These are phyloP conservation scores for Penicillium paradoxum DNA, from an alignment of 495 filamentous ascomycete genomes.

Conservation along the genomic window DNA sequence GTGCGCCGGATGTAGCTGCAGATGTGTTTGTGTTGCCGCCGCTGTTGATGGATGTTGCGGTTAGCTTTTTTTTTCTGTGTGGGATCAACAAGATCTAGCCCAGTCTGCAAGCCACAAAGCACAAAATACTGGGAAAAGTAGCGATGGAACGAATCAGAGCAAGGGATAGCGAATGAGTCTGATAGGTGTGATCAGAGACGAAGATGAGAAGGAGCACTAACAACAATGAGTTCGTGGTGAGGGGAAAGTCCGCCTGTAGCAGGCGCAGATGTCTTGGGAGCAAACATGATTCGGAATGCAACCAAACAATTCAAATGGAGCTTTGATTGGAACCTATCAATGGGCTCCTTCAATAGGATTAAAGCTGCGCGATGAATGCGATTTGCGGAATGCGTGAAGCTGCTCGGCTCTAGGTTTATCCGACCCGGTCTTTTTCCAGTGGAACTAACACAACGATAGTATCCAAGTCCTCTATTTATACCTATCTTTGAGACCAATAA, in stretches of 20 bases:
- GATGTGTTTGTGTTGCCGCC: constrained; percentile 27
- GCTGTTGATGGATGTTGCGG: constrained; percentile 12
- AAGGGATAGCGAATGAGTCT: constrained; percentile 5
- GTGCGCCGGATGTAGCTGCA: constrained; percentile 25
- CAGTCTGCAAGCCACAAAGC: background rate
- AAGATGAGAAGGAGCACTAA: constrained; percentile 36
- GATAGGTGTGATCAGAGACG: constrained; percentile 1
- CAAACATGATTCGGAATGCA: constrained; percentile 37
- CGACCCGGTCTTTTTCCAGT: constrained; percentile 5
- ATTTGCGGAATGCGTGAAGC: constrained; percentile 18
- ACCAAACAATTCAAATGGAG: constrained; percentile 5
- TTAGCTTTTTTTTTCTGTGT: background rate
- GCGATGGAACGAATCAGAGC: constrained; percentile 2
- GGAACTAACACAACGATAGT: background rate
- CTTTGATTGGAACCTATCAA: background rate
- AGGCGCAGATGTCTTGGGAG: constrained; percentile 55
- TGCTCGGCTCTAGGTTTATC: constrained; percentile 14
- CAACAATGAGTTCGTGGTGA: constrained; percentile 77
- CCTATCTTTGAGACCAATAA: too few relatives aligned
- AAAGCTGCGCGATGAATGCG: constrained; percentile 15
- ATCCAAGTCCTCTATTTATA: too few relatives aligned
- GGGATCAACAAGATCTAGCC: background rate
- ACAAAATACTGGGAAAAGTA: background rate
- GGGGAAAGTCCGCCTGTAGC: constrained; percentile 56
- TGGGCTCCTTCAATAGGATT: background rate